Evolutionary conservation across 495 filamentous ascomycete genomes (phyloP).

Genomic region (Xylaria castorea): DNA sequence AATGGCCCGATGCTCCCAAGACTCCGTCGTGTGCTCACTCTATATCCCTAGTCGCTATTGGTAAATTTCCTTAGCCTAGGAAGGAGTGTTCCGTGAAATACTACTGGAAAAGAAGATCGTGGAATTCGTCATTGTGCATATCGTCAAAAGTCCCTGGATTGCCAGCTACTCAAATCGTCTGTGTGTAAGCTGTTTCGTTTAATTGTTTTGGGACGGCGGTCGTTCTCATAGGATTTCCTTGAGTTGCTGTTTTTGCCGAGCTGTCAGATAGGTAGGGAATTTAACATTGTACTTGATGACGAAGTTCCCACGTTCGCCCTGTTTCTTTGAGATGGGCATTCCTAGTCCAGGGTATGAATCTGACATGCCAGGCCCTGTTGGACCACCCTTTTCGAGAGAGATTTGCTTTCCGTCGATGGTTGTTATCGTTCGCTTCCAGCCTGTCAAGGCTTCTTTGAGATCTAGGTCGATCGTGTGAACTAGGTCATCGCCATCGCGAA

Average conservation of each 20-base stretch:
- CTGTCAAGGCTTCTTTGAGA: constrained; percentile 96
- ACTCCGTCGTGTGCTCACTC: constrained; percentile 14
- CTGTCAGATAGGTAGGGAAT: constrained; percentile 79
- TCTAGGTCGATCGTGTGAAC: constrained; percentile 75
- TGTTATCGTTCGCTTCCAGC: constrained; percentile 87
- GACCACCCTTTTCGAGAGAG: constrained; percentile 75
- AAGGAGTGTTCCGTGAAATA: constrained; percentile 1
- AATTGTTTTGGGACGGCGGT: neutral
- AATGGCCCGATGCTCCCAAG: neutral
- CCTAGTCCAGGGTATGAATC: constrained; percentile 84
- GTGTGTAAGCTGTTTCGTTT: neutral
- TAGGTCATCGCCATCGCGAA: constrained; percentile 86
- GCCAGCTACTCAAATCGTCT: neutral
- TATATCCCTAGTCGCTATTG: constrained; percentile 4
- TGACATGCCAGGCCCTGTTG: constrained; percentile 79
- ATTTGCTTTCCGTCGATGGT: constrained; percentile 93
- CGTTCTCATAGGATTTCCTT: constrained; percentile 69
- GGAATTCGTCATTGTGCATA: constrained; percentile 10
- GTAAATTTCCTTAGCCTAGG: neutral
- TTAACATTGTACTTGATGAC: constrained; percentile 89
- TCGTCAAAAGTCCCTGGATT: neutral
- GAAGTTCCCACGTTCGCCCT: constrained; percentile 77
- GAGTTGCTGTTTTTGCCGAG: constrained; percentile 76
- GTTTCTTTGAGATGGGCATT: constrained; percentile 93
- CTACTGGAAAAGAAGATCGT: constrained; percentile 16